Evolutionary conservation across 169 alveolate genomes (phyloP), one percentile per base, ranked within the genome.

Genomic region (Plasmodium coatneyi): DNA sequence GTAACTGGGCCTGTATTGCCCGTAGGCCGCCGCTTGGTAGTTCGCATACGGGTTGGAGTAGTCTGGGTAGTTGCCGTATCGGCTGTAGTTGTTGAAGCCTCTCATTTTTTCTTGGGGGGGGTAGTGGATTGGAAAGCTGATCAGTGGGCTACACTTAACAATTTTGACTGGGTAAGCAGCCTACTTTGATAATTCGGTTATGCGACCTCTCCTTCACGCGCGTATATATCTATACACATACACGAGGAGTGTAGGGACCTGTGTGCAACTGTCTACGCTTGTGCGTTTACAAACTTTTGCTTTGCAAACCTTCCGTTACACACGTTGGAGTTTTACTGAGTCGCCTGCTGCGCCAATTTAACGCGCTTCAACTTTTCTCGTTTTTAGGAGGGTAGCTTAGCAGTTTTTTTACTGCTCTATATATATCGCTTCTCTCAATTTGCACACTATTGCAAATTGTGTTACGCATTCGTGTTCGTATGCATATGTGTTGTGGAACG

Each of bases 1-100:
- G 39, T 86, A 74, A 86, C 76, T 86, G 41, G 84, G 19, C 80
- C 93, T 72, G 70, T 22, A 74, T 32, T 74, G 84, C n/a, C 52
- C 81, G 19, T 86, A 86, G 30, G 76, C 76, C 36, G 76, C 76
- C 14, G 86, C 93, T 84, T 84, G 93, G 32, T 74, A 74, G 25
- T 46, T 54, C n/a, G 16, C 86, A 39, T 83, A 71, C 16, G 56
- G 30, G 32, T 86, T 86, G 16, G 19, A 74, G 54, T 74, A 86
- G 43, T 83, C 92, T 16, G 92, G 92, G 71, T 41, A 70, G 54
- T 71, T 72, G 5, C 5, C 36, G 39, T 71, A 83, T 76, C 93
- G 54, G 43, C 49, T 74, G 10, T 32, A 74, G 70, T 74, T 86
- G 30, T 86, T 86, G 70, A 74, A 86, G 4, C 93, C 87, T 76